phyloP scores from a whole-genome alignment of 2,329 filamentous ascomycete genomes.

The Fusarium tanahbumbuense region DNA sequence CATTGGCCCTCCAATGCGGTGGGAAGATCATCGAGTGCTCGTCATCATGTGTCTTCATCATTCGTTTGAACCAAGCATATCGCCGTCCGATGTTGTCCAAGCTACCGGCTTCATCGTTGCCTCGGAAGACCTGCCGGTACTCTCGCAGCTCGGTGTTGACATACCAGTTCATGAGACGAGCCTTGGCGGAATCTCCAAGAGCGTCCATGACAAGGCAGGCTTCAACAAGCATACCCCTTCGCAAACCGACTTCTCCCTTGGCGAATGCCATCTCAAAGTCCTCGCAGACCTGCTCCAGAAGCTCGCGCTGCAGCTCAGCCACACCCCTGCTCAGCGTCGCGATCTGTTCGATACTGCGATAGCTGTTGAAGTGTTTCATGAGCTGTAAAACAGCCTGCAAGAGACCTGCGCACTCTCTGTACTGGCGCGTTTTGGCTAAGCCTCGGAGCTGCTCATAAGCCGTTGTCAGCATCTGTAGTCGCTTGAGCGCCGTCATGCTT shows the following conservation, averaged over 20 bases:
- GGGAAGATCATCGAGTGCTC: slow-evolving; percentile 93
- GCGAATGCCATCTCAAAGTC: slow-evolving; percentile 97
- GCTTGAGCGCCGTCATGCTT: slow-evolving; percentile 97
- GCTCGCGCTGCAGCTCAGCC: slow-evolving; percentile 88
- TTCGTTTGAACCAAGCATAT: slow-evolving; percentile 96
- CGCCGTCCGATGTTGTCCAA: slow-evolving; percentile 95
- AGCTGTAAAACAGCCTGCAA: slow-evolving; percentile 96
- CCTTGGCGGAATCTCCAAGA: slow-evolving; percentile 85
- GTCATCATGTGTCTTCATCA: slow-evolving; percentile 94
- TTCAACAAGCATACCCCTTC: slow-evolving; percentile 79
- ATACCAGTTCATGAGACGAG: slow-evolving; percentile 92
- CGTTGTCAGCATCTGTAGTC: slow-evolving; percentile 97
- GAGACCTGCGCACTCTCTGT: slow-evolving; percentile 92
- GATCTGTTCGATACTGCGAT: slow-evolving; percentile 97
- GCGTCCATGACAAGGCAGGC: slow-evolving; percentile 96
- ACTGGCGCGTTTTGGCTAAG: slow-evolving; percentile 86
- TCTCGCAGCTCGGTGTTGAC: slow-evolving; percentile 96
- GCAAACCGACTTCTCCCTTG: slow-evolving; percentile 81
- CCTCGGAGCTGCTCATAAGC: slow-evolving; percentile 96
- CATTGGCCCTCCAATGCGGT: slow-evolving; percentile 86
- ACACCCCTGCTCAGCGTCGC: slow-evolving; percentile 92
- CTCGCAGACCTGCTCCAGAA: slow-evolving; percentile 98
- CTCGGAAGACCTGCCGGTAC: slow-evolving; percentile 94
- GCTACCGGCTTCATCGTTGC: slow-evolving; percentile 95
- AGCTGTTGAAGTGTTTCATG: slow-evolving; percentile 98